A percentile compares a stretch with the other conserved stretches of the same genome.
phyloP scores from a whole-genome alignment of 495 filamentous ascomycete genomes.

The Neurospora cerealis region DNA sequence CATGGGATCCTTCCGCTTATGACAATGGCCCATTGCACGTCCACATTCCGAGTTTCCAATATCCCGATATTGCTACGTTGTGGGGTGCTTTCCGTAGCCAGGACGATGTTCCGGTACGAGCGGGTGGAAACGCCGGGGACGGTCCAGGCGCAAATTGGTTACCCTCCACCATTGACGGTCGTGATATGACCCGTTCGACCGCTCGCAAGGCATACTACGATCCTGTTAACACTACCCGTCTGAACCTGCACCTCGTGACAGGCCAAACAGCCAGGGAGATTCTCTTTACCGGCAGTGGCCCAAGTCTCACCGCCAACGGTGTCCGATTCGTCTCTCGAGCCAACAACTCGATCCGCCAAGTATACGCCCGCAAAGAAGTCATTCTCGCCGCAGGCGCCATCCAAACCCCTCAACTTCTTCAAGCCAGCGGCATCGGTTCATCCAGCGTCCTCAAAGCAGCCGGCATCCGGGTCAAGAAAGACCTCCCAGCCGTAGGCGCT shows the following conservation, averaged over 20 bases:
- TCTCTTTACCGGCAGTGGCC: slow-evolving; percentile 7
- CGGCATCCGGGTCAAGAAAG: slow-evolving; percentile 31
- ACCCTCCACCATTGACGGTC: slow-evolving; percentile 12
- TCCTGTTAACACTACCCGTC: slow-evolving; percentile 9
- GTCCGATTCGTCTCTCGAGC: slow-evolving; percentile 9
- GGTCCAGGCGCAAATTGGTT: slow-evolving; percentile 13
- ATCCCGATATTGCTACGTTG: slow-evolving; percentile 10
- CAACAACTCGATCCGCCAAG: slow-evolving; percentile 4
- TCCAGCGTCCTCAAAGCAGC: slow-evolving; percentile 30
- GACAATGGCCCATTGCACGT: slow-evolving; percentile 13
- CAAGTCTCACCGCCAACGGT: slow-evolving; percentile 7
- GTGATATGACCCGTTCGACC: slow-evolving; percentile 12
- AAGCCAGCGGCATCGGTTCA: slow-evolving; percentile 42
- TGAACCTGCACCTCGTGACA: slow-evolving; percentile 13
- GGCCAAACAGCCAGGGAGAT: slow-evolving; percentile 16
- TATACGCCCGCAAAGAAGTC: slow-evolving; percentile 29
- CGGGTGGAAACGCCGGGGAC: slow-evolving; percentile 4
- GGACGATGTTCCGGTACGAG: slow-evolving; percentile 1
- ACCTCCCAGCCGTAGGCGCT: slow-evolving; percentile 42
- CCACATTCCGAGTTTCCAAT: slow-evolving; percentile 16
- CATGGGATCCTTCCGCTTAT: slow-evolving; percentile 11
- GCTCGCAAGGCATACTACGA: slow-evolving; percentile 22
- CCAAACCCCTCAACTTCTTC: slow-evolving; percentile 44
- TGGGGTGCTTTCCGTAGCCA: slow-evolving; percentile 12
- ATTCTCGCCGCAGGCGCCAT: slow-evolving; percentile 44